Base-by-base conservation (phyloP, 2,329 filamentous ascomycete genomes). In the Penicillium sp. region DNA sequence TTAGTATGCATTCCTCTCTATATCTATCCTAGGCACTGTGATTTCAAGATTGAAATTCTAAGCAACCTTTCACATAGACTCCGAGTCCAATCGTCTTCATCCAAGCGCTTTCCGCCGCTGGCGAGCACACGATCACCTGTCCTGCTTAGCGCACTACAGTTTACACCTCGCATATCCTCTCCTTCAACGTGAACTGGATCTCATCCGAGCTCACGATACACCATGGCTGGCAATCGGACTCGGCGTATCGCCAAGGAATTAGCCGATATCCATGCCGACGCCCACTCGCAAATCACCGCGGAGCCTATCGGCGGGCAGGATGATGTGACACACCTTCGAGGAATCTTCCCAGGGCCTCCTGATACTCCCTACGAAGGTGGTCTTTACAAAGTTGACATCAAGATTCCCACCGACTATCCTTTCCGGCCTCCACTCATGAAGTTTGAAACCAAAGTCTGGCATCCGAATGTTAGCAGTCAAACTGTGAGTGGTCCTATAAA, bases 371-470 rank as follows among this genome's bases (percentile, higher is more conserved):
- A 98, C 75, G 91, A 93, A 68, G 93, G 92, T 22, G 95, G 93
- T 44, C 89, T 85, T 30, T 99, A 88, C 76, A 79, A 85, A 17
- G 87, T 99, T 68, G 91, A 97, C 72, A 95, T 99, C 71, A 86
- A 85, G 71, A 95, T 99, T 57, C 93, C 94, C 0, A 86, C 86
- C 65, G 91, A 91, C 69, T 99, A 99, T 73, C 95, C 95, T 0
- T 99, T 99, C 82, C 91, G 93, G 70, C 92, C 94, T 4, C 95
- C 95, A 4, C 78, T 87, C 62, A 98, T 99, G 90, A 90, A 88
- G 71, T 98, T 98, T 74, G 86, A 90, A 67, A 99, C 95, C 66
- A 93, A 90, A 78, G 90, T 98, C 70, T 99, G 93, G 93, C 95
- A 99, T 77, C 95, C 95, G 37, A 99, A 99, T 75, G 88, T 99